These are phyloP conservation scores for Penicillium ochrochloron DNA, from an alignment of 495 filamentous ascomycete species.

Conservation along the genomic window DNA sequence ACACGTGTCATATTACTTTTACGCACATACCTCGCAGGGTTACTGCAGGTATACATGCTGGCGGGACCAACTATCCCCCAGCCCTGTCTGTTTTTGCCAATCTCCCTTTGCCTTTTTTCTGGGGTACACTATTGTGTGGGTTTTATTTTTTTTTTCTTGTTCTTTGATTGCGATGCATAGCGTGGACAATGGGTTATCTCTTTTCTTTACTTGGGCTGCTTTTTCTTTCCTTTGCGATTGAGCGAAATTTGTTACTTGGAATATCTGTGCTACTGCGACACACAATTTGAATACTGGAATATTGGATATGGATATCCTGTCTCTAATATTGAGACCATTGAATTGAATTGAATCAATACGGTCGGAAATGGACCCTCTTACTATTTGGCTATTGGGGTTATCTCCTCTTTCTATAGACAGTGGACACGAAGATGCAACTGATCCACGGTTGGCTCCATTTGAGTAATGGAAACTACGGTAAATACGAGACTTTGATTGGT, in stretches of 20 bases:
- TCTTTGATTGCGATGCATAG: constrained; percentile 37
- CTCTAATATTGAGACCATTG: neutral
- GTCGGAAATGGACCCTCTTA: neutral
- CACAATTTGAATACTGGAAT: neutral
- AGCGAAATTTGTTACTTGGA: constrained; percentile 28
- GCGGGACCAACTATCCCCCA: neutral
- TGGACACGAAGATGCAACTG: neutral
- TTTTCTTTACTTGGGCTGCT: neutral
- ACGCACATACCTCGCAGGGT: constrained; percentile 21
- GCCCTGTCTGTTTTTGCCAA: constrained; percentile 1
- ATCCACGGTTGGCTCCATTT: neutral
- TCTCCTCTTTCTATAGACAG: constrained; percentile 5
- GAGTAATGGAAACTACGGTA: neutral
- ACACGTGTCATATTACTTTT: constrained; percentile 30
- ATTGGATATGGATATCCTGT: neutral
- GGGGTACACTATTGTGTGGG: constrained; percentile 19
- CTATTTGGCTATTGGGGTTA: neutral
- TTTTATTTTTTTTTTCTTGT: constrained; percentile 28
- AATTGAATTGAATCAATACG: neutral
- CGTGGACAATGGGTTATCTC: constrained; percentile 26
- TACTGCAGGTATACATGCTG: constrained; percentile 18
- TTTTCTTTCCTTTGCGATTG: constrained; percentile 25
- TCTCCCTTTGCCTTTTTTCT: neutral
- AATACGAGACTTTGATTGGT: neutral
- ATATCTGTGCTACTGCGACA: constrained; percentile 12